phyloP scores from a whole-genome alignment of 2,329 filamentous ascomycete genomes.

The Calycina marina region DNA sequence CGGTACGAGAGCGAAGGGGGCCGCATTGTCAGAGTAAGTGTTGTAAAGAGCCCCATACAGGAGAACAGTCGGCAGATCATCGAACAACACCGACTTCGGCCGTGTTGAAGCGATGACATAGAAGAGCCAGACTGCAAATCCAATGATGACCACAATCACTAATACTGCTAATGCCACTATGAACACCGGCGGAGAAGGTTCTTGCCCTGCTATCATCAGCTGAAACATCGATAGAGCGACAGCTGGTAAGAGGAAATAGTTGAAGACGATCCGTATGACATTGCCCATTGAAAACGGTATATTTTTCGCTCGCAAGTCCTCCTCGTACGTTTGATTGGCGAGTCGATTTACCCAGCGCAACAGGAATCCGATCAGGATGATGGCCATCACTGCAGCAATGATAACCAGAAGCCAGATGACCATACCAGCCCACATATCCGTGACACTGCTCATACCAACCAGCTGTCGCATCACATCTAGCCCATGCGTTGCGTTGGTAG shows the following conservation, averaged over 20 bases:
- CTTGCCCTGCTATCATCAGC: slow-evolving; percentile 57
- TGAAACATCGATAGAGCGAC: slow-evolving; percentile 84
- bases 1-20: slow-evolving; percentile 78
- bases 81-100: slow-evolving; percentile 77
- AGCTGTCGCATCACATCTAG: slow-evolving; percentile 67
- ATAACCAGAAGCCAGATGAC: slow-evolving; percentile 80
- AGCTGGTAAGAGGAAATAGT: slow-evolving; percentile 80
- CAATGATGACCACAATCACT: slow-evolving; percentile 57
- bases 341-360: slow-evolving; percentile 62
- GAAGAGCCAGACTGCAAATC: slow-evolving; percentile 66
- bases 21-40: slow-evolving; percentile 87
- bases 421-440: slow-evolving; percentile 90
- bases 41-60: slow-evolving; percentile 92
- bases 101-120: slow-evolving; percentile 66
- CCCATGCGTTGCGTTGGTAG: slow-evolving; percentile 63
- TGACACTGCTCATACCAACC: slow-evolving; percentile 59
- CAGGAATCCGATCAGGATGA: slow-evolving; percentile 66
- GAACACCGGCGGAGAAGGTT: slow-evolving; percentile 44
- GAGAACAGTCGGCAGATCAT: slow-evolving; percentile 79
- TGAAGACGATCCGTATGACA: slow-evolving; percentile 74
- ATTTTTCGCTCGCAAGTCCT: slow-evolving; percentile 84
- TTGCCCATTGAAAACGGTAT: slow-evolving; percentile 73
- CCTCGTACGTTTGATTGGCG: slow-evolving; percentile 58
- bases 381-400: slow-evolving; percentile 47
- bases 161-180: slow-evolving; percentile 63